Base-by-base conservation (phyloP, 108 stramenopile genomes). In the Pelagomonas calceolata region DNA sequence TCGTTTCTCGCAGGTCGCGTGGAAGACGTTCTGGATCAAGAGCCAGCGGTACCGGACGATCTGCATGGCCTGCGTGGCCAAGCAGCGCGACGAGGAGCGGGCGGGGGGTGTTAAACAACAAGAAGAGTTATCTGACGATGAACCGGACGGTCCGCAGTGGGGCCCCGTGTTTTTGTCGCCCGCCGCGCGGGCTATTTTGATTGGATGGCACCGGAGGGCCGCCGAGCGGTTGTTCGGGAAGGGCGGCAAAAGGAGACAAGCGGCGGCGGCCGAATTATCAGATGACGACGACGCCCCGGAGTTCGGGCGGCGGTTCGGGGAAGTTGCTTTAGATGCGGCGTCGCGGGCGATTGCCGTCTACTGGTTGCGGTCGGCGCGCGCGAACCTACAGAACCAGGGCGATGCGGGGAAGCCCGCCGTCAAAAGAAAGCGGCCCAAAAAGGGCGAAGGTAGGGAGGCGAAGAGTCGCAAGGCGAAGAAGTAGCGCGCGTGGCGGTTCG, bases 11-110 rank as follows among this genome's bases (percentile, higher is more conserved):
- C 78, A 86, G 68, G 83, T 87, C 3, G 77, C 83, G 4, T 90
- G 85, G 85, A 87, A 88, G 79, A 74, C 68, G 32, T 90, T 88
- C 70, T 90, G 87, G 84, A 72, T 83, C 68, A 79, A 76, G 65
- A 78, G 77, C 43, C 86, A 87, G 69, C 68, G 71, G 32, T 90
- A 90, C 77, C 74, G 82, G 44, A 84, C 84, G 32, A 68, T 84
- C 43, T 90, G 89, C 74, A 66, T 86, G 30, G 67, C 70, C 4
- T 90, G 89, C 74, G 66, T 86, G 17, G 73, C 78, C 30, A 36
- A 73, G 34, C 35, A 71, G 32, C 64, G 67, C 39, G 72, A 67
- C n/a, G 72, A 72, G 37, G 71, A 67, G 63, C 45, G 68, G 60
- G 73, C 70, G 4, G 64, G 29, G 51, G 51, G 35, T 30, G 51